These are phyloP conservation scores for Dioscorea alata DNA, from an alignment of 106 monocot species.

Conservation along the genomic window DNA sequence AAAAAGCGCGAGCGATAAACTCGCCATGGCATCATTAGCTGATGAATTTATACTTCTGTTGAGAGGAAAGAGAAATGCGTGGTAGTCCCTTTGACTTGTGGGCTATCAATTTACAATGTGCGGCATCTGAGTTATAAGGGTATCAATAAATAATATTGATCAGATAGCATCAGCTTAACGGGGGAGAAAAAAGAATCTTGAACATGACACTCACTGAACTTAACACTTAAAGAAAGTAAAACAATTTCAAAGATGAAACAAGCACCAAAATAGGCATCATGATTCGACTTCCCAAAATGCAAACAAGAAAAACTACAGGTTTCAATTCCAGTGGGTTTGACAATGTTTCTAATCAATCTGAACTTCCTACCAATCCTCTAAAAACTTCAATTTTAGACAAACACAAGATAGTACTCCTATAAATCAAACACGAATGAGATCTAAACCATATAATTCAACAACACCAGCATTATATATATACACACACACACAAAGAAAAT, in stretches of 20 bases:
- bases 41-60: conserved; percentile 21
- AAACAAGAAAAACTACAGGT: too few relatives aligned
- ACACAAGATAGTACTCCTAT: background rate
- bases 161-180: background rate
- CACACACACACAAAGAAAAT: background rate
- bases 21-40: conserved; percentile 36
- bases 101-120: conserved; percentile 39
- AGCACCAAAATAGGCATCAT: too few relatives aligned
- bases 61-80: conserved; percentile 58
- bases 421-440: background rate
- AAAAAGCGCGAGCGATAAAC: conserved; percentile 41
- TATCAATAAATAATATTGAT: background rate
- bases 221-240: background rate
- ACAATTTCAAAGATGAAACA: background rate
- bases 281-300: too few relatives aligned
- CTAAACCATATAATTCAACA: background rate
- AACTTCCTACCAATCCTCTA: background rate
- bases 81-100: conserved; percentile 70
- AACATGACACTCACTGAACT: background rate
- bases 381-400: background rate
- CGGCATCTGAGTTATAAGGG: conserved; percentile 21
- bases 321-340: too few relatives aligned
- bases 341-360: background rate
- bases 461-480: background rate
- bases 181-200: background rate